A percentile compares a stretch with the other conserved stretches of the same genome.
phyloP scores from a whole-genome alignment of 768 basidiomycete species.

The Leucosporidium scottii region DNA sequence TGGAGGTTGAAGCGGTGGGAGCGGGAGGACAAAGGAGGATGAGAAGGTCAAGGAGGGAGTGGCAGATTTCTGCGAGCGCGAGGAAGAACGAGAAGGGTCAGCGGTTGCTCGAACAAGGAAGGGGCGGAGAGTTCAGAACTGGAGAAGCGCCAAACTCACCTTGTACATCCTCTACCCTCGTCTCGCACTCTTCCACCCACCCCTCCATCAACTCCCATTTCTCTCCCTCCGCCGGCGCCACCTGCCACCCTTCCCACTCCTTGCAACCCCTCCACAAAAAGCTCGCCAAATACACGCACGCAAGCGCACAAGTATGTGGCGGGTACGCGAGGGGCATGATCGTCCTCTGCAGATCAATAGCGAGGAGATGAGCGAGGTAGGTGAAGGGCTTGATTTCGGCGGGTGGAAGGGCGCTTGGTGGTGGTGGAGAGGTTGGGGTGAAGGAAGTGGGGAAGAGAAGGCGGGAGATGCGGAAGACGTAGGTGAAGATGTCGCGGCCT shows the following conservation, averaged over 20 bases:
- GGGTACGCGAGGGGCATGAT: slow-evolving; percentile 79
- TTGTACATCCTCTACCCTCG: background rate
- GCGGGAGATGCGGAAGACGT: slow-evolving; percentile 78
- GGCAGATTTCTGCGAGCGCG: slow-evolving; percentile 23
- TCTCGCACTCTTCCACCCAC: slow-evolving; percentile 11
- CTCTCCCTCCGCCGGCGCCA: background rate
- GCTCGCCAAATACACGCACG: slow-evolving; percentile 73
- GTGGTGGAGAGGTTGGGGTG: background rate
- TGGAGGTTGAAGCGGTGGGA: background rate
- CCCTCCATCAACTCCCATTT: background rate
- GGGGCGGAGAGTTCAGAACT: too few species aligned
- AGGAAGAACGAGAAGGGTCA: background rate
- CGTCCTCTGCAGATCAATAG: slow-evolving; percentile 84
- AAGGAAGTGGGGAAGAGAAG: slow-evolving; percentile 11
- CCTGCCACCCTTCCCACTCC: background rate
- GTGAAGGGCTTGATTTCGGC: slow-evolving; percentile 60
- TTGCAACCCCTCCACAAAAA: slow-evolving; percentile 41
- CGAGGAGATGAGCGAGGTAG: slow-evolving; percentile 82
- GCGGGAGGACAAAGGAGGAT: slow-evolving; percentile 24
- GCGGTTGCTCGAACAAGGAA: background rate
- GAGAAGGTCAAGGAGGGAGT: slow-evolving; percentile 24
- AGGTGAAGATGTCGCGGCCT: slow-evolving; percentile 54
- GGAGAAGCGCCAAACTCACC: too few species aligned
- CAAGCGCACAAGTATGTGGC: slow-evolving; percentile 79
- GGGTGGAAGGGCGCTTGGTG: slow-evolving; percentile 36